Evolutionary conservation across 257 asterid genomes (phyloP).

Genomic region (Sherardia arvensis): DNA sequence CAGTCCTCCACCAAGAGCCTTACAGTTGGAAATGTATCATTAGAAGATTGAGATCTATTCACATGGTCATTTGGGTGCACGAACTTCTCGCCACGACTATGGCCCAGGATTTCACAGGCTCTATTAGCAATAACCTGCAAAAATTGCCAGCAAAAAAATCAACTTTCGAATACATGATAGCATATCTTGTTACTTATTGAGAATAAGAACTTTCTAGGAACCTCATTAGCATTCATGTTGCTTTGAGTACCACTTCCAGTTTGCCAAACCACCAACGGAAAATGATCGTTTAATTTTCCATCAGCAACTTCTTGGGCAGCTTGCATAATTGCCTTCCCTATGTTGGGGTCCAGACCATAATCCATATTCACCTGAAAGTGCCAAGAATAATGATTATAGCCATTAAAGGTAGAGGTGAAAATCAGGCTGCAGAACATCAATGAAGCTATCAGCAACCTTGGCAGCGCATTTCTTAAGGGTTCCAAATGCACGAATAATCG

Average conservation of each 20-base stretch:
- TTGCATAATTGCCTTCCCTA: conserved; percentile 90
- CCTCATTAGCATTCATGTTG: conserved; percentile 99
- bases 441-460: conserved; percentile 39
- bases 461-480: conserved; percentile 95
- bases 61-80: conserved; percentile 99
- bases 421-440: not conserved
- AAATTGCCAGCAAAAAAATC: conserved; percentile 9
- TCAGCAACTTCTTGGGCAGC: conserved; percentile 98
- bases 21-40: conserved; percentile 97
- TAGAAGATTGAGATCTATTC: conserved; percentile 94
- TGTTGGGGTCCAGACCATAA: conserved; percentile 88
- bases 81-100: conserved; percentile 74
- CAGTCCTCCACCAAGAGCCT: conserved; percentile 27
- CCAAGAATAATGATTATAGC: not conserved
- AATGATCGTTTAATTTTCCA: conserved; percentile 88
- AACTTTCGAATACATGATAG: not conserved
- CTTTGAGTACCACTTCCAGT: conserved; percentile 99
- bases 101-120: conserved; percentile 96
- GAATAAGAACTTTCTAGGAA: conserved; percentile 20
- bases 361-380: conserved; percentile 72
- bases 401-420: not conserved
- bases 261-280: conserved; percentile 98
- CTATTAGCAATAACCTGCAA: conserved; percentile 93
- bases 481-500: conserved; percentile 84
- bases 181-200: not conserved